Evolutionary conservation across 208 protist genomes (phyloP).

Genomic region (Trypanosoma lewisi): DNA sequence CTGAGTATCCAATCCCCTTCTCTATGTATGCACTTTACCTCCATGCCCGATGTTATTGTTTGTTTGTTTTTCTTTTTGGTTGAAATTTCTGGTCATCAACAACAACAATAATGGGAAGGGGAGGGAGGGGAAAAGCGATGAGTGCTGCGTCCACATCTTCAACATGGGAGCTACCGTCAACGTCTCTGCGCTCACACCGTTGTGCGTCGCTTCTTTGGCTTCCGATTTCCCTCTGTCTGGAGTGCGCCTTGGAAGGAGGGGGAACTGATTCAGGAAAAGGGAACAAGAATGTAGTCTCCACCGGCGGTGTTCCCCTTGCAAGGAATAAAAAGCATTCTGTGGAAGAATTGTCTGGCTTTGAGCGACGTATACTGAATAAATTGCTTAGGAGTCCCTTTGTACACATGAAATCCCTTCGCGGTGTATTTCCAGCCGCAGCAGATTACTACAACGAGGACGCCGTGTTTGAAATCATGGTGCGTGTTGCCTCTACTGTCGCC

Average conservation of each 20-base stretch:
- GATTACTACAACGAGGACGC: slow-evolving; percentile 38
- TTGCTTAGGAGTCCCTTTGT: slow-evolving; percentile 27
- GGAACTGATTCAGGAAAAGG: neutral
- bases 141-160: slow-evolving; percentile 4
- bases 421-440: slow-evolving; percentile 34
- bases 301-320: neutral
- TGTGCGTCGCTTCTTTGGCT: slow-evolving; percentile 74
- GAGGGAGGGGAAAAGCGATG: too few species aligned
- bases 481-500: slow-evolving; percentile 28
- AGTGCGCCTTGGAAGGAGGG: slow-evolving; percentile 19
- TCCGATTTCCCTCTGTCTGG: slow-evolving; percentile 53
- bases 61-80: slow-evolving; percentile 6
- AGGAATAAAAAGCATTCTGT: neutral
- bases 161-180: slow-evolving; percentile 45
- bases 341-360: slow-evolving; percentile 31
- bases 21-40: too few species aligned
- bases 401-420: slow-evolving; percentile 26
- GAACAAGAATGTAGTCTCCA: neutral
- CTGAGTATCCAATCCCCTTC: too few species aligned
- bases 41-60: too few species aligned
- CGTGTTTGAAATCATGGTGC: slow-evolving; percentile 35
- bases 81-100: neutral
- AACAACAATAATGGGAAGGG: too few species aligned
- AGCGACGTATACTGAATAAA: slow-evolving; percentile 21
- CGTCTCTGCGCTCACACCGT: slow-evolving; percentile 51